These are phyloP conservation scores for Leccinum subgranulosum DNA, from an alignment of 768 basidiomycete genomes.

Conservation along the genomic window DNA sequence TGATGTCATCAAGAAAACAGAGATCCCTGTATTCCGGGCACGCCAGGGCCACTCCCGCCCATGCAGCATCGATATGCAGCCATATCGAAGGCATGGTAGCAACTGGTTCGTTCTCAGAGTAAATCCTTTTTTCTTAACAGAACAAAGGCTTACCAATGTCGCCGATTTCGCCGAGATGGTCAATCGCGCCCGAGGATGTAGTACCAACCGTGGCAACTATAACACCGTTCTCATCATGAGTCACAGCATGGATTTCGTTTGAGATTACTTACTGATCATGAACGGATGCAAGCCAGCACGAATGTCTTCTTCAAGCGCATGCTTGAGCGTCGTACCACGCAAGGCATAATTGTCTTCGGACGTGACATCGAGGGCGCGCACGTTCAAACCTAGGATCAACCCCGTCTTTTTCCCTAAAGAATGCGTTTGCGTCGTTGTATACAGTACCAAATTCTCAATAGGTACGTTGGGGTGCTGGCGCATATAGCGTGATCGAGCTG, in stretches of 20 bases:
- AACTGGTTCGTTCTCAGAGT: constrained; percentile 37
- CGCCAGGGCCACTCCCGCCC: constrained; percentile 82
- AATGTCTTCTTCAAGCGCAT: constrained; percentile 64
- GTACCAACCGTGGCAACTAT: constrained; percentile 88
- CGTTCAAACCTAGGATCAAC: constrained; percentile 72
- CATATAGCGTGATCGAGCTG: constrained; percentile 65
- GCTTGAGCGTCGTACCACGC: constrained; percentile 55
- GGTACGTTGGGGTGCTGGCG: constrained; percentile 45
- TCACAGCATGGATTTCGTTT: background rate
- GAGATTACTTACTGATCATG: constrained; percentile 56
- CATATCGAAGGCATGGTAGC: constrained; percentile 63
- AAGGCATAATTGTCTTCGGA: constrained; percentile 64
- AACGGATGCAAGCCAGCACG: constrained; percentile 68
- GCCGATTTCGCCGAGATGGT: constrained; percentile 72
- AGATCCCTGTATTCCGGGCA: constrained; percentile 73
- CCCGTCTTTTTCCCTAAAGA: constrained; percentile 80
- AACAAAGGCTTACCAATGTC: constrained; percentile 49
- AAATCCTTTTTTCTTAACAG: background rate
- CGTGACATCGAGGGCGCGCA: constrained; percentile 65
- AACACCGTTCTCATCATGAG: constrained; percentile 1
- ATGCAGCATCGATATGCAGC: constrained; percentile 90
- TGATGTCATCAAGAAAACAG: constrained; percentile 67
- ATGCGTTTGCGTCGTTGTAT: constrained; percentile 90
- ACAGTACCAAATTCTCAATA: constrained; percentile 68
- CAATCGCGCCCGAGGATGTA: constrained; percentile 86